Base-by-base conservation (phyloP, 257 asterid species). In the Solanum dulcamara region DNA sequence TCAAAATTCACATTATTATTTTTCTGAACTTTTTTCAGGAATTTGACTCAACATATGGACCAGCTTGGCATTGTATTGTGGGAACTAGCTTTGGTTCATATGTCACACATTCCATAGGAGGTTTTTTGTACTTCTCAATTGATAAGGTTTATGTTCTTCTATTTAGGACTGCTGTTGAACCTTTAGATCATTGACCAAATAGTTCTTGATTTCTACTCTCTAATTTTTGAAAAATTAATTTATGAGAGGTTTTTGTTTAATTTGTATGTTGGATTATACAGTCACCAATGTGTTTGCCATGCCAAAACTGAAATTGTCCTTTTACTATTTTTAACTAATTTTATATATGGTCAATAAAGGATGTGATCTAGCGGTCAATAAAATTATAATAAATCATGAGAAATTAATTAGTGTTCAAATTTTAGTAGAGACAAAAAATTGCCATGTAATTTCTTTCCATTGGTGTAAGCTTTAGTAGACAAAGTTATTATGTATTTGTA, bases 31-130 rank as follows among this genome's bases (percentile, higher is more conserved):
- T 50, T 42, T 48, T 85, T 26, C 89, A 95, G 98, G 97, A 95
- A 44, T 95, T 95, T 68, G 98, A 95, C 88, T 89, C 93, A 2
- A 88, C 90, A 0, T 93, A 95, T 80, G 98, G 98, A 64, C 97
- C 98, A 32, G 98, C 98, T 44, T 94, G 98, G 98, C 97, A 95
- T 90, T 95, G 98, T 90, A 90, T 95, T 1, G 98, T 95, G 2
- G 98, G 98, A 74, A 92, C 91, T 0, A 95, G 98, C 89, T 94
- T 94, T 48, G 98, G 98, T 20, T 95, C 98, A 7, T 95, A 93
- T 60, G 98, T 95, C 10, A 95, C 98, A 50, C 97, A 95, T 88
- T 94, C 97, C 1, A 38, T 92, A 18, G 96, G 98, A 85, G 98
- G 98, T 30, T 95, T 95, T 89, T 83, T 95, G 90, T 95, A 95